Conservation (phyloP, 2,329 filamentous ascomycete genomes). For the Ampelomyces quisqualis region DNA sequence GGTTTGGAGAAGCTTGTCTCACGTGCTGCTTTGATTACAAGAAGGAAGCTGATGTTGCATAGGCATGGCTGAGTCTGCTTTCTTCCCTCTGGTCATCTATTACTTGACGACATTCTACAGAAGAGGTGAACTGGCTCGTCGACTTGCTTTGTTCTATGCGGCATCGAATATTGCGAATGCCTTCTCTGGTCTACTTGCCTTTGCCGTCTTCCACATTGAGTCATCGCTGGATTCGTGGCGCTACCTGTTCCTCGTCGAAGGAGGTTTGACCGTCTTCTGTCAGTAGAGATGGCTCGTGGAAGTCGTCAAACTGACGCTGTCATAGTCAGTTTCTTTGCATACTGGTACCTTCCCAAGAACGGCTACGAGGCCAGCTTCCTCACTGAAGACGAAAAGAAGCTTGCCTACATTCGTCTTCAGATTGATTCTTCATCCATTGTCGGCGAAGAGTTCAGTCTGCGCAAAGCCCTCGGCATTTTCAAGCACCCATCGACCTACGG, state of each 20-base stretch:
- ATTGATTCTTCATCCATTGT: constrained; percentile 70
- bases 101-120: constrained; percentile 66
- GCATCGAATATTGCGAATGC: constrained; percentile 72
- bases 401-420: constrained; percentile 73
- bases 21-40: too few relatives aligned
- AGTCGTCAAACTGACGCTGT: too few relatives aligned
- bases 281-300: too few relatives aligned
- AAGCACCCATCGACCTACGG: constrained; percentile 56
- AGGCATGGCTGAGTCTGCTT: constrained; percentile 64
- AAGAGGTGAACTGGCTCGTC: constrained; percentile 67
- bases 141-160: constrained; percentile 73
- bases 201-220: constrained; percentile 60
- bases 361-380: constrained; percentile 67
- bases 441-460: constrained; percentile 57
- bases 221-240: constrained; percentile 60
- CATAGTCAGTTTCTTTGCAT: constrained; percentile 60
- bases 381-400: constrained; percentile 62
- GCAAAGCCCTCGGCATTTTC: constrained; percentile 56
- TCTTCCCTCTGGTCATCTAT: constrained; percentile 69
- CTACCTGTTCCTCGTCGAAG: constrained; percentile 66
- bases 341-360: constrained; percentile 66
- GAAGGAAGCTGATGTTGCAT: constrained; percentile 11
- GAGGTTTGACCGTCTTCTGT: constrained; percentile 58
- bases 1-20: neutral
- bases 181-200: constrained; percentile 62